These are phyloP conservation scores for Saccharomyces kudriavzevii DNA, from an alignment of 805 yeast species.

Conservation along the genomic window DNA sequence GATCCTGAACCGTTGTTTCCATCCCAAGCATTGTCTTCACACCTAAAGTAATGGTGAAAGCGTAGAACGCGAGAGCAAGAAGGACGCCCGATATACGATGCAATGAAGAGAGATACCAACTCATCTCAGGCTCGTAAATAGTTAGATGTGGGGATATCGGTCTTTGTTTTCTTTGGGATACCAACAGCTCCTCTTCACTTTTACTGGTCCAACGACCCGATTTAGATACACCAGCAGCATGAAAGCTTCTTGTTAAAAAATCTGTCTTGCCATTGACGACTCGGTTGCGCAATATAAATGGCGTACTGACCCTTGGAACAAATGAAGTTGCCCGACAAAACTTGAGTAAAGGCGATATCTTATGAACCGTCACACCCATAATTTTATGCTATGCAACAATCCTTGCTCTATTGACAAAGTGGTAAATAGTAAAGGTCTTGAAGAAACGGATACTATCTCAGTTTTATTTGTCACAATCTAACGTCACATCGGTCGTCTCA, in stretches of 20 bases:
- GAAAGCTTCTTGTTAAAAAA: not conserved
- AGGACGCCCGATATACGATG: slow-evolving; percentile 88
- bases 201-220: slow-evolving; percentile 24
- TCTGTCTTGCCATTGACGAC: not conserved
- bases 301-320: not conserved
- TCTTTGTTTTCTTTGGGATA: slow-evolving; percentile 77
- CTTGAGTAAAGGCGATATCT: not conserved
- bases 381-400: not conserved
- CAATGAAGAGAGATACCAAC: slow-evolving; percentile 68
- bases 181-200: slow-evolving; percentile 61
- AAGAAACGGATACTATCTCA: not conserved
- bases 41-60: slow-evolving; percentile 67
- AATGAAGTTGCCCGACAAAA: not conserved
- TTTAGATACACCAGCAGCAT: not conserved
- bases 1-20: slow-evolving; percentile 27
- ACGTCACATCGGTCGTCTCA: not conserved
- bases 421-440: not conserved
- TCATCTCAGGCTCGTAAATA: slow-evolving; percentile 85
- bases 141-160: slow-evolving; percentile 86
- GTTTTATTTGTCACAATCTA: not conserved
- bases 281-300: not conserved
- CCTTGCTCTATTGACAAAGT: not conserved
- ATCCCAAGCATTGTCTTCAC: slow-evolving; percentile 57
- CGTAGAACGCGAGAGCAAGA: slow-evolving; percentile 72
- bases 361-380: not conserved